Evolutionary conservation across 768 basidiomycete species (phyloP).

Genomic region (Pholiota conissans): DNA sequence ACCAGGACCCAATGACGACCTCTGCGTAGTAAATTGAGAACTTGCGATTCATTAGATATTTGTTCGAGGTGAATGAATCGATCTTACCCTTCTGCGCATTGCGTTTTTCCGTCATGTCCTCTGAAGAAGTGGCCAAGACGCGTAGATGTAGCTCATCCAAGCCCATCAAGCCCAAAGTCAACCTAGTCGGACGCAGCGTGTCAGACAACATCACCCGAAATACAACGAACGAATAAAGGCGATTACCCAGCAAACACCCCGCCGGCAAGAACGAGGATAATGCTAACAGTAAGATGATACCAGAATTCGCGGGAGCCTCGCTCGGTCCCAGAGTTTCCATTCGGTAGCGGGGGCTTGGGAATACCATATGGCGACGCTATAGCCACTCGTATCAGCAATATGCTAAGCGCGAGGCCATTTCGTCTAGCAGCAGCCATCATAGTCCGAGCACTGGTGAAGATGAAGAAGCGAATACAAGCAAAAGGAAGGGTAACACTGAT

Average conservation of each 20-base stretch:
- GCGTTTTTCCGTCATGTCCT: constrained; percentile 59
- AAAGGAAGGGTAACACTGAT: neutral
- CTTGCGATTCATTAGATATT: neutral
- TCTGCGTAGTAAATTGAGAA: constrained; percentile 44
- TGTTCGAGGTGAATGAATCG: neutral
- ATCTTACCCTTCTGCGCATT: constrained; percentile 70
- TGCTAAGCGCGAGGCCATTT: constrained; percentile 16
- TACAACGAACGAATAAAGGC: constrained; percentile 18
- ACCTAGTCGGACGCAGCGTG: constrained; percentile 35
- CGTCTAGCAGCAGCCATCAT: constrained; percentile 13
- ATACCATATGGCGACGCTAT: constrained; percentile 13
- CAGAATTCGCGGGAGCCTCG: constrained; percentile 57
- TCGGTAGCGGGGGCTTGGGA: constrained; percentile 2
- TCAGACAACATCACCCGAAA: neutral
- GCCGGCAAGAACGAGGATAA: constrained; percentile 72
- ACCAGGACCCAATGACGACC: constrained; percentile 95
- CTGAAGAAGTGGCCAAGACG: constrained; percentile 80
- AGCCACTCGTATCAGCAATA: constrained; percentile 13
- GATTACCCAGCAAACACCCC: constrained; percentile 89
- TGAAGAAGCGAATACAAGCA: neutral
- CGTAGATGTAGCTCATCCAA: constrained; percentile 91
- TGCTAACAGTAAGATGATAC: constrained; percentile 69
- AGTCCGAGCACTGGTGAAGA: neutral
- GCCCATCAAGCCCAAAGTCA: constrained; percentile 93
- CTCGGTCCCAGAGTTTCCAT: constrained; percentile 11